Conservation (phyloP, 2,329 filamentous ascomycete species). For the Cladophialophora chaetospira region DNA sequence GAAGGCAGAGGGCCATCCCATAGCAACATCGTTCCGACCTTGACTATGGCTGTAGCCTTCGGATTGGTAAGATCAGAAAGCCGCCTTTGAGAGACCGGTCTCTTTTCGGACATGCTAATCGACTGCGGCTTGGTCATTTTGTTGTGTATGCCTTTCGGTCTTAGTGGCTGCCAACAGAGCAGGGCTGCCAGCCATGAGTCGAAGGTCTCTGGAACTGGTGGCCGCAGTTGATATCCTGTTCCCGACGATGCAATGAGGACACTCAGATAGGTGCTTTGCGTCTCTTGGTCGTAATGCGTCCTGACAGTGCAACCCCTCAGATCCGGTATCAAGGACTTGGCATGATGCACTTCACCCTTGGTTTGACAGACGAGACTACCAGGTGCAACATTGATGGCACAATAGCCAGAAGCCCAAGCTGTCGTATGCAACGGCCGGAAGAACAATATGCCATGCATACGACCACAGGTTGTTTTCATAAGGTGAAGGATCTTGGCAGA, state of each 20-base stretch:
- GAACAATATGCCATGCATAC: slow-evolving; percentile 56
- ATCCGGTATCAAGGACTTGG: slow-evolving; percentile 53
- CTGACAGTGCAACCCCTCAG: slow-evolving; percentile 53
- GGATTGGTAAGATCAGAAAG: slow-evolving; percentile 53
- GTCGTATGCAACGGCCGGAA: slow-evolving; percentile 47
- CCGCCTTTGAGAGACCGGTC: slow-evolving; percentile 46
- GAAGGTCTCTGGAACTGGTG: slow-evolving; percentile 54
- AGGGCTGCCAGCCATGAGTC: slow-evolving; percentile 56
- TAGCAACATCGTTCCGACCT: slow-evolving; percentile 85
- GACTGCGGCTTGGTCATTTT: slow-evolving; percentile 54
- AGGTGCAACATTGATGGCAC: slow-evolving; percentile 54
- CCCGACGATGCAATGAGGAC: slow-evolving; percentile 52
- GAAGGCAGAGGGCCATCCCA: slow-evolving; percentile 72
- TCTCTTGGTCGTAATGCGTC: slow-evolving; percentile 50
- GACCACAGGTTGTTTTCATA: slow-evolving; percentile 55
- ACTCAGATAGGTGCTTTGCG: slow-evolving; percentile 50
- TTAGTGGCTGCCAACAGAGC: slow-evolving; percentile 54
- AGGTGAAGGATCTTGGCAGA: slow-evolving; percentile 52
- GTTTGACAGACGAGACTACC: slow-evolving; percentile 54
- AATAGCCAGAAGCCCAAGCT: slow-evolving; percentile 54
- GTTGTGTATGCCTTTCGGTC: slow-evolving; percentile 52
- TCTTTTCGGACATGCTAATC: slow-evolving; percentile 47
- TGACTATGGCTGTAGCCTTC: slow-evolving; percentile 84
- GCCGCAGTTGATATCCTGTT: slow-evolving; percentile 50
- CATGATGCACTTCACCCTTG: slow-evolving; percentile 51